These are phyloP conservation scores for Xanthoconium separans DNA, from an alignment of 1,284 basidiomycete genomes.

Conservation along the genomic window DNA sequence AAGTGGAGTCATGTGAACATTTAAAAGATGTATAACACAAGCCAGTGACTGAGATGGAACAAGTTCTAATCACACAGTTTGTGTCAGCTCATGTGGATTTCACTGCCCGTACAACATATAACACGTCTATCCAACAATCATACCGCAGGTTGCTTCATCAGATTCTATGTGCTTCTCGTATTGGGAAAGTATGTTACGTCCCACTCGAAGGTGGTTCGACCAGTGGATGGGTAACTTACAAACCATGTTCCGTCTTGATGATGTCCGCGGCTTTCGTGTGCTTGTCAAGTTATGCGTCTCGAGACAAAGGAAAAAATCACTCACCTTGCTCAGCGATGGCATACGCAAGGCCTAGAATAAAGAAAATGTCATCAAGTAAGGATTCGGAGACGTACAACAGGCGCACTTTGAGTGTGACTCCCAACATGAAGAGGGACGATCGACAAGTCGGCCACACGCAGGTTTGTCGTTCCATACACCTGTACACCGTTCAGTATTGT, in stretches of 20 bases:
- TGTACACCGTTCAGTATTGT: neutral
- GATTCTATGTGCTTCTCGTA: neutral
- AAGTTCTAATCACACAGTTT: too few relatives aligned
- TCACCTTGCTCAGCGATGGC: constrained; percentile 3
- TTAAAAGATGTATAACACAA: too few relatives aligned
- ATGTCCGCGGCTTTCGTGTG: neutral
- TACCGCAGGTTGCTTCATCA: too few relatives aligned
- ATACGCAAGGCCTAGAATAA: neutral
- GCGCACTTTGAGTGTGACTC: constrained; percentile 3
- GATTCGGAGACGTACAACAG: neutral
- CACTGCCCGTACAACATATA: too few relatives aligned
- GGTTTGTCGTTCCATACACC: constrained; percentile 2
- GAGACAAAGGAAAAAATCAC: neutral
- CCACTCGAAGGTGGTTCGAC: neutral
- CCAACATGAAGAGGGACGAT: constrained; percentile 3
- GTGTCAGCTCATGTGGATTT: too few relatives aligned
- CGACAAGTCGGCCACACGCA: constrained; percentile 2
- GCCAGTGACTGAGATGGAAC: too few relatives aligned
- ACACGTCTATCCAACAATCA: too few relatives aligned
- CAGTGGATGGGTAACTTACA: neutral
- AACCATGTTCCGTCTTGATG: constrained; percentile 2
- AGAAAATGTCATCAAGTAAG: neutral
- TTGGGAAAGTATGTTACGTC: neutral
- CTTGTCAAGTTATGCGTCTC: neutral
- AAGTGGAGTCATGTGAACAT: too few relatives aligned